A percentile compares a stretch with the other conserved stretches of the same genome.
These are phyloP conservation scores for Sporothrix variecibatus DNA, from an alignment of 2,329 filamentous ascomycete genomes.

Conservation along the genomic window DNA sequence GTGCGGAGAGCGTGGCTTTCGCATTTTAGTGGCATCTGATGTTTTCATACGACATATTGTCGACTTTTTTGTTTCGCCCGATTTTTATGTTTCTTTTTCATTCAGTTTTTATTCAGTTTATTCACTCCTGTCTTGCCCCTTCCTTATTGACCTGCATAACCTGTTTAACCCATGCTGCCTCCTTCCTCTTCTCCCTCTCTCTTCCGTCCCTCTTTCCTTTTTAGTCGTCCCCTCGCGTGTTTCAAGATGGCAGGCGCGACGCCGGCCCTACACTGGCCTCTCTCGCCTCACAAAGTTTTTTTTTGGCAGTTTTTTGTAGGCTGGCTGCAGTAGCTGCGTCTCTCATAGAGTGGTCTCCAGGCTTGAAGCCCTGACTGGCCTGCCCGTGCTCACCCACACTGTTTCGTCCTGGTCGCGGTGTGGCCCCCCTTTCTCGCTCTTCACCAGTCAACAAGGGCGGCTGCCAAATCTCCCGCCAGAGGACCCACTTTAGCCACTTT, in stretches of 20 bases:
- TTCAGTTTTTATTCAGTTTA: background rate
- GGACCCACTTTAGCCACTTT: background rate
- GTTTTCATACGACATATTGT: background rate
- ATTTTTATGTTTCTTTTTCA: background rate
- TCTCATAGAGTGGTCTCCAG: background rate
- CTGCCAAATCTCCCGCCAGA: constrained; percentile 23
- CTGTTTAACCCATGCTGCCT: constrained; percentile 12
- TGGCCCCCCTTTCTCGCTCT: background rate
- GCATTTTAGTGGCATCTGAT: constrained; percentile 4
- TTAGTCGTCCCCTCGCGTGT: constrained; percentile 2
- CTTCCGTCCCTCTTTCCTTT: background rate
- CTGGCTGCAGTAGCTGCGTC: background rate
- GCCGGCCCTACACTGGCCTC: background rate
- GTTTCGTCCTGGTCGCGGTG: constrained; percentile 14
- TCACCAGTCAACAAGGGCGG: constrained; percentile 12
- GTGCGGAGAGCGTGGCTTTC: background rate
- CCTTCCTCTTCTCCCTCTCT: background rate
- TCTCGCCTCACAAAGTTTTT: background rate
- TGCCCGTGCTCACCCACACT: background rate
- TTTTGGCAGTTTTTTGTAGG: background rate
- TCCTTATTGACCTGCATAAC: background rate
- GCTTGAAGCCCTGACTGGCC: constrained; percentile 3
- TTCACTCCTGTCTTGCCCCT: background rate
- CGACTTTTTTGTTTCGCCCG: background rate
- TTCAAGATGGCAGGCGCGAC: constrained; percentile 27